phyloP scores from a whole-genome alignment of 352 stramenopile genomes.

The Pythium volutum region DNA sequence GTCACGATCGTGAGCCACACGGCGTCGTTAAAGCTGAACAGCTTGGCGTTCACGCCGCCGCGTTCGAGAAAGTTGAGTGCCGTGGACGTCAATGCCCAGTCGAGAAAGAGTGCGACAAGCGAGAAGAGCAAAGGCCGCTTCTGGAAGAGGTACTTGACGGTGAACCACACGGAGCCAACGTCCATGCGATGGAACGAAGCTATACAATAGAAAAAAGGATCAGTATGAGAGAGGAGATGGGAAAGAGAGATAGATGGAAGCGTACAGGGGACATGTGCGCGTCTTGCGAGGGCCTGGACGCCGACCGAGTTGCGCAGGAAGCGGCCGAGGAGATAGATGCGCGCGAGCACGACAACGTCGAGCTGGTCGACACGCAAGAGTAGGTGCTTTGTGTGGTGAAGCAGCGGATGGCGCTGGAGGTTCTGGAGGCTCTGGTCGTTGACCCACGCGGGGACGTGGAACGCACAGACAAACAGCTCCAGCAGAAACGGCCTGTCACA shows the following conservation, averaged over 20 bases:
- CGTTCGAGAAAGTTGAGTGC: slow-evolving; percentile 61
- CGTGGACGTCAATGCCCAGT: slow-evolving; percentile 55
- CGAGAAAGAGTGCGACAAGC: slow-evolving; percentile 33
- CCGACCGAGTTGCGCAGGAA: slow-evolving; percentile 49
- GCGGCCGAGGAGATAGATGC: slow-evolving; percentile 54
- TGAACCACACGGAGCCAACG: slow-evolving; percentile 59
- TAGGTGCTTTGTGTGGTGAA: neutral
- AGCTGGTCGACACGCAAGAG: slow-evolving; percentile 47
- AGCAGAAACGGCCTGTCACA: slow-evolving; percentile 37
- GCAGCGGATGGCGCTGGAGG: slow-evolving; percentile 19
- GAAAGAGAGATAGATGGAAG: neutral
- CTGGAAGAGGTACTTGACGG: slow-evolving; percentile 56
- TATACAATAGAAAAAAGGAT: slow-evolving; percentile 10
- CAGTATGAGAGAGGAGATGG: slow-evolving; percentile 8
- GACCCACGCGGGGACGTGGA: slow-evolving; percentile 39
- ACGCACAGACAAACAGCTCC: slow-evolving; percentile 37
- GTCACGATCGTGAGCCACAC: slow-evolving; percentile 70
- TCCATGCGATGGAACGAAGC: slow-evolving; percentile 54
- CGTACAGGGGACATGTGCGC: slow-evolving; percentile 39
- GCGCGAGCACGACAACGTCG: slow-evolving; percentile 43
- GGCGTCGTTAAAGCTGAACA: slow-evolving; percentile 44
- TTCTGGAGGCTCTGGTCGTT: slow-evolving; percentile 29
- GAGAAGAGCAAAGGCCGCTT: slow-evolving; percentile 43
- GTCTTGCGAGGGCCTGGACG: slow-evolving; percentile 33
- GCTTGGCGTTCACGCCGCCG: slow-evolving; percentile 34